A percentile compares a stretch with the other conserved stretches of the same genome.
These are phyloP conservation scores for Aureobasidium lini DNA, from an alignment of 2,329 filamentous ascomycete species.

Conservation along the genomic window DNA sequence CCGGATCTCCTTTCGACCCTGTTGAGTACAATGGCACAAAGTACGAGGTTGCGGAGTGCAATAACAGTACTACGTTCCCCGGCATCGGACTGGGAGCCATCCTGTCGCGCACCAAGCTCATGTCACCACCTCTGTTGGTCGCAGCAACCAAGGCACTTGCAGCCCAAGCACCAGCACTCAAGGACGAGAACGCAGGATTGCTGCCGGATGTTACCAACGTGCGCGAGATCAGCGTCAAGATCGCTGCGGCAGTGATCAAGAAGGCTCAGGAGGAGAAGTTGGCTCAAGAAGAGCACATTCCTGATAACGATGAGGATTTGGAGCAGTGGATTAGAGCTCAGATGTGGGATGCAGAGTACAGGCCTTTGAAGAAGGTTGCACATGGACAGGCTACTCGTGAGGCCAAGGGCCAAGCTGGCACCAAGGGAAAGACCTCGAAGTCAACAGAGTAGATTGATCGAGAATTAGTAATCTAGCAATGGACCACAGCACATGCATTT, in stretches of 20 bases:
- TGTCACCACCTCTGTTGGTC: conserved; percentile 75
- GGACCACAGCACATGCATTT: too few relatives aligned
- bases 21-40: conserved; percentile 53
- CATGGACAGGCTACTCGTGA: conserved; percentile 46
- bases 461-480: too few relatives aligned
- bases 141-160: conserved; percentile 70
- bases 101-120: conserved; percentile 56
- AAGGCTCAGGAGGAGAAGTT: conserved; percentile 63
- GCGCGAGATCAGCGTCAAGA: conserved; percentile 66
- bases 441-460: neutral
- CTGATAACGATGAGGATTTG: conserved; percentile 46
- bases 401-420: conserved; percentile 53
- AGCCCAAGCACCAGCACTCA: conserved; percentile 60
- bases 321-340: conserved; percentile 68
- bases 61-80: conserved; percentile 80
- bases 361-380: conserved; percentile 53
- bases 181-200: conserved; percentile 57
- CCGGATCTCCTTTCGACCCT: conserved; percentile 73
- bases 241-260: conserved; percentile 68
- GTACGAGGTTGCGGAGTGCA: conserved; percentile 69
- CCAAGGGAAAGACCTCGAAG: conserved; percentile 13
- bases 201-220: conserved; percentile 71
- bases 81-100: conserved; percentile 77
- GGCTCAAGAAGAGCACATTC: conserved; percentile 59
- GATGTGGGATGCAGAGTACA: conserved; percentile 71